Percentiles rank a stretch among this genome's conserved stretches.
phyloP scores from a whole-genome alignment of 352 stramenopile genomes.

The Globisporangium rhizosaccharum region DNA sequence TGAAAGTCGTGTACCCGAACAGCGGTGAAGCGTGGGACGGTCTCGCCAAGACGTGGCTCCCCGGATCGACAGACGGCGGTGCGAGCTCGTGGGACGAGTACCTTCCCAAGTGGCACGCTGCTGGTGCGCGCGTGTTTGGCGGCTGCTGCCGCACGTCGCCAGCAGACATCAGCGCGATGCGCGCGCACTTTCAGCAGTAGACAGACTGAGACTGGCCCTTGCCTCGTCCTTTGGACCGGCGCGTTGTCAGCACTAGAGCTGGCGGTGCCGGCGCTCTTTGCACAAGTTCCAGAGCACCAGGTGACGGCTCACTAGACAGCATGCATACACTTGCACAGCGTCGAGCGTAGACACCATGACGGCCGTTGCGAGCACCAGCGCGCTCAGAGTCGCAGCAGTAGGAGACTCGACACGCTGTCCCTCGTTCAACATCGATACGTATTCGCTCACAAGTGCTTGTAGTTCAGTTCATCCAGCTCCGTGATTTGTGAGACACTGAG shows the following conservation, averaged over 20 bases:
- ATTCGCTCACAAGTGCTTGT: too few species aligned
- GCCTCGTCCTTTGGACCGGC: constrained; percentile 5
- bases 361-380: too few species aligned
- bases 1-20: constrained; percentile 82
- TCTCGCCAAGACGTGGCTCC: constrained; percentile 66
- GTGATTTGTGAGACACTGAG: too few species aligned
- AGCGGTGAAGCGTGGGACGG: constrained; percentile 80
- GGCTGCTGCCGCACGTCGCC: constrained; percentile 80
- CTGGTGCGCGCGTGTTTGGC: constrained; percentile 70
- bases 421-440: too few species aligned
- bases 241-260: background rate
- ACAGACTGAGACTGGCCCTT: background rate
- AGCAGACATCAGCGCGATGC: constrained; percentile 61
- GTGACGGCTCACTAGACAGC: too few species aligned
- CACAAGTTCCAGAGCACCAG: too few species aligned
- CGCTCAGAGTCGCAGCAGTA: too few species aligned
- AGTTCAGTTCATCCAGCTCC: too few species aligned
- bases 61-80: constrained; percentile 26
- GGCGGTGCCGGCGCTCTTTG: constrained; percentile 3
- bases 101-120: constrained; percentile 58
- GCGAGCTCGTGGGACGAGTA: constrained; percentile 50
- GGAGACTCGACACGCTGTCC: too few species aligned
- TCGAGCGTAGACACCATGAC: too few species aligned
- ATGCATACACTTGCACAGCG: too few species aligned
- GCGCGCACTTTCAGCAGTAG: constrained; percentile 37